Evolutionary conservation across 1,139 yeast species (phyloP), one percentile per base, ranked within the genome.

Genomic region (Nakaseomyces nivariensis): DNA sequence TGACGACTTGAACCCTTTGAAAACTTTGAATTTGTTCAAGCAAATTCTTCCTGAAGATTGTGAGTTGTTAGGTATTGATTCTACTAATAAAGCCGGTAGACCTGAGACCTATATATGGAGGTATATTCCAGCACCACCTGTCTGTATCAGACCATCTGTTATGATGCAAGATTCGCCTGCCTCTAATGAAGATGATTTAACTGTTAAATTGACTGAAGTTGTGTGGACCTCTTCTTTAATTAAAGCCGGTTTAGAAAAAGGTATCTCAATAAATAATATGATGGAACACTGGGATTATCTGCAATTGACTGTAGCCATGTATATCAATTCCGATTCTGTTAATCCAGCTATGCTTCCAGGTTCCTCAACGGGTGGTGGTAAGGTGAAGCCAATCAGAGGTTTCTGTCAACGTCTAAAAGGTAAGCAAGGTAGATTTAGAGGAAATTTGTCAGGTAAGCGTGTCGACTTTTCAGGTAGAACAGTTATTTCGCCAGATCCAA

Each of bases 221-320:
- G 97, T 90, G 26, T 90, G 96, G 94, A 89, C 96, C 1, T 85
- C 95, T 11, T 83, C 96, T 1, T 76, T 89, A 67, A 94, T 94
- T 58, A 78, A 89, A 58, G 96, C 96, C 0, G 98, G 97, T 52
- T 79, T 94, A 47, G 96, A 89, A 58, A 89, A 89, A 67, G 98
- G 98, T 51, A 87, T 92, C 57, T 81, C 97, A 10, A 82, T 94
- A 61, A 85, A 87, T 56, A 86, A 88, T 60, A 75, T 94, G 67
- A 89, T 92, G 96, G 98, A 92, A 64, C 97, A 92, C 63, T 94
- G 99, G 99, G 99, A 94, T 63, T 92, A 87, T 64, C 72, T 94
- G 57, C 98, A 94, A 68, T 74, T 92, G 51, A 87, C 96, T 1
- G 90, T 94, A 49, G 99, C 98, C 43, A 86, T 94, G 87, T 94